phyloP scores from a whole-genome alignment of 2,329 filamentous ascomycete genomes.

The Stemphylium beticola region DNA sequence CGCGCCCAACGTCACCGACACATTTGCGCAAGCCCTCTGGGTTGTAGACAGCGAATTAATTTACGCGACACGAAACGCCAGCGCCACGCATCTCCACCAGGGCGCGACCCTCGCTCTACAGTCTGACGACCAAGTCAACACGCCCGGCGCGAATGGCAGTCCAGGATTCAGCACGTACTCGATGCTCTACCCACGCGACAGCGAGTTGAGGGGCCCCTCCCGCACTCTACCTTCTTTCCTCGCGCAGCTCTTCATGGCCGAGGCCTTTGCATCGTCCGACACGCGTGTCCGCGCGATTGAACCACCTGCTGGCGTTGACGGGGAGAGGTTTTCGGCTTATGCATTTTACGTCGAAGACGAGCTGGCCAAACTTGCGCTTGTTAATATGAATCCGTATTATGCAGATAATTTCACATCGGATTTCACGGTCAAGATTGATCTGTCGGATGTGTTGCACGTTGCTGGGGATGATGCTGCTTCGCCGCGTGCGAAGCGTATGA shows the following conservation, averaged over 20 bases:
- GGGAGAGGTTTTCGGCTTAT: slow-evolving; percentile 12
- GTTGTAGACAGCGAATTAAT: slow-evolving; percentile 18
- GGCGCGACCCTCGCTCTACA: slow-evolving; percentile 17
- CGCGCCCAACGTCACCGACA: slow-evolving; percentile 16
- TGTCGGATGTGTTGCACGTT: background rate
- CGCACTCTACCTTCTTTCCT: slow-evolving; percentile 13
- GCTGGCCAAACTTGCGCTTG: slow-evolving; percentile 10
- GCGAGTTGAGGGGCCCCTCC: slow-evolving; percentile 12
- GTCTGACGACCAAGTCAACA: slow-evolving; percentile 16
- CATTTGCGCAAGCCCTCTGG: slow-evolving; percentile 20
- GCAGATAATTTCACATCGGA: slow-evolving; percentile 5
- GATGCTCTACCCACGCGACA: slow-evolving; percentile 16
- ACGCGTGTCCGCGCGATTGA: slow-evolving; percentile 5
- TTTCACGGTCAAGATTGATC: slow-evolving; percentile 1
- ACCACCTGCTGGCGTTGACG: background rate
- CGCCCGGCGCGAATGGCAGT: slow-evolving; percentile 13
- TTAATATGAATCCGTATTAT: slow-evolving; percentile 18
- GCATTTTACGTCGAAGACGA: slow-evolving; percentile 13
- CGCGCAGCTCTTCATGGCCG: slow-evolving; percentile 15
- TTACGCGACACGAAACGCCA: slow-evolving; percentile 15
- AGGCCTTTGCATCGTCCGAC: slow-evolving; percentile 3
- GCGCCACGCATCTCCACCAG: slow-evolving; percentile 9
- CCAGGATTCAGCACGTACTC: slow-evolving; percentile 18
- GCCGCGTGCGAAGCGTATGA: background rate
- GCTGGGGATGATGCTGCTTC: background rate